Base-by-base conservation (phyloP, 2,329 filamentous ascomycete species). In the Penicillium vulpinum region DNA sequence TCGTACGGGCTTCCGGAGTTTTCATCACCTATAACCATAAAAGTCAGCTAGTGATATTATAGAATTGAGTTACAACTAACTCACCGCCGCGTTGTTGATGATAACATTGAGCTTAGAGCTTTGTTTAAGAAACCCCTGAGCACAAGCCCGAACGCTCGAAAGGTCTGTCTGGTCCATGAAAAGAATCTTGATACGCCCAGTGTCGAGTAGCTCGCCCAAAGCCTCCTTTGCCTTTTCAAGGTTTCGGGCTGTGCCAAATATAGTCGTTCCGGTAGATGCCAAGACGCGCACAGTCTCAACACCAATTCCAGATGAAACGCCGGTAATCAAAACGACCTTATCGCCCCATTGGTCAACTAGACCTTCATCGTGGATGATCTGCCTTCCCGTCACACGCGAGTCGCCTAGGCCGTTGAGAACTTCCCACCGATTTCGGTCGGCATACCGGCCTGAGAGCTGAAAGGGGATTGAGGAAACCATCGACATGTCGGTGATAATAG, bases 221-320 rank as follows among this genome's bases (percentile, higher is more conserved):
- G 65, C 75, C 57, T 68, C 70, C 28, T 73, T 62, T 18, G 75
- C 72, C 60, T 79, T 80, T 6, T 65, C 58, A 1, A 78, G 57
- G 59, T 81, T 69, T 13, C 80, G 73, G 2, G 72, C 78, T 2
- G 78, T 78, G 10, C 76, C 66, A 63, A 73, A 81, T 45, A 81
- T 61, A 28, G 68, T 77, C 10, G 79, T 78, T 10, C 80, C 80
- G 0, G 81, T 78, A 11, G 73, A 65, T 22, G 72, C 65, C 21
- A 83, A 70, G 2, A 80, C 80, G 13, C 72, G 70, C 2, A 71
- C 77, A 4, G 77, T 80, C 56, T 80, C 75, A 29, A 76, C 59
- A 10, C 79, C 79, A n/a, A 81, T 66, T 1, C 78, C 79, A 16
- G 75, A 70, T 5, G 73, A 74, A 18, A 65, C 67, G n/a, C 79